Conservation (phyloP, 352 stramenopile genomes). For the Phytophthora sp. region DNA sequence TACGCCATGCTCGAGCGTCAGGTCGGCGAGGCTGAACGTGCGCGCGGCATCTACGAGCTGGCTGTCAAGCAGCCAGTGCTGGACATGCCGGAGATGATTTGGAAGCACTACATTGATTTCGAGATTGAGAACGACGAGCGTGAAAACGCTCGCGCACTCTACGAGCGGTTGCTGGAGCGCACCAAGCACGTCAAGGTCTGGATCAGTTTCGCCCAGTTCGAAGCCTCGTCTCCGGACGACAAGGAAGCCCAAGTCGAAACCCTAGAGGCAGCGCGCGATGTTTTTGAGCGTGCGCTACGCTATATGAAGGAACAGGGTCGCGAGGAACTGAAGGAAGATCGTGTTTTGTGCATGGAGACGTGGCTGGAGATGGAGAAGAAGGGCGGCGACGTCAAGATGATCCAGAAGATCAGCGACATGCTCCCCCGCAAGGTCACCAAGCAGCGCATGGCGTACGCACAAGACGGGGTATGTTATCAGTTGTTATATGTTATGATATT, state of each 20-base stretch:
- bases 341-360: constrained; percentile 96
- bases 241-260: constrained; percentile 41
- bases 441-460: constrained; percentile 93
- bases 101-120: constrained; percentile 99
- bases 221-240: constrained; percentile 44
- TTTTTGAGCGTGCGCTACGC: constrained; percentile 93
- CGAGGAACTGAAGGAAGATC: constrained; percentile 92
- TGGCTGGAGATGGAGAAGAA: constrained; percentile 95
- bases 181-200: constrained; percentile 98
- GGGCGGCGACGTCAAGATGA: constrained; percentile 51
- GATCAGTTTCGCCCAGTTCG: constrained; percentile 92
- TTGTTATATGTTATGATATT: not conserved
- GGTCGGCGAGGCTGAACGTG: constrained; percentile 94
- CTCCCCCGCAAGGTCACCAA: constrained; percentile 97
- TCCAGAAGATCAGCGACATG: constrained; percentile 93
- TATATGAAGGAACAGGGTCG: constrained; percentile 88
- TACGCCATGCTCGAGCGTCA: constrained; percentile 97
- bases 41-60: constrained; percentile 96
- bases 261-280: constrained; percentile 79
- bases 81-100: constrained; percentile 99
- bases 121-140: constrained; percentile 91
- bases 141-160: constrained; percentile 92
- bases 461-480: constrained; percentile 79
- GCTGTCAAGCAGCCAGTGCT: constrained; percentile 94
- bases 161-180: constrained; percentile 96